Evolutionary conservation across 1,284 basidiomycete genomes (phyloP), one percentile per base, ranked within the genome.

Genomic region (Coniophora puteana): DNA sequence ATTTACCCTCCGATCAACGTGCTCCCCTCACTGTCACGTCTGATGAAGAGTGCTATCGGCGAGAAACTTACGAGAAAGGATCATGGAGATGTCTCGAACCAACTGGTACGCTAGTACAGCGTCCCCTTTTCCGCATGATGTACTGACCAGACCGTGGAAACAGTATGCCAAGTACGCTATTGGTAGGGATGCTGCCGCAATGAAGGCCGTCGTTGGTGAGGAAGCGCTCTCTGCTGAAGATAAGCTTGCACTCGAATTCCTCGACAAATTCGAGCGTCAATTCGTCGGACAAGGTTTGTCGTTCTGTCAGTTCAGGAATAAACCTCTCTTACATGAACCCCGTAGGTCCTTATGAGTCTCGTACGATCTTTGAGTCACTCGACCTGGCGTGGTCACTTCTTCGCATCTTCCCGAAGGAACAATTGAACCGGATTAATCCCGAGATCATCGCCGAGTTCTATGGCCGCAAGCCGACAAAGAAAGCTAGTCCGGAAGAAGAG

Each of bases 1-100:
- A 95, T 99, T 65, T 99, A 98, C 72, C 96, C 96, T 31, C 96
- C 96, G 36, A 99, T 99, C 78, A 99, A 99, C 71, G 96, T 99
- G 48, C 77, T 99, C 33, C 96, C 96, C 40, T 99, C 96, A 47
- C 76, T 99, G 53, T 98, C 95, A 55, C 93, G 96, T 69, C 72
- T 99, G 61, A 99, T 99, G 96, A 99, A 99, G 83, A 92, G 87
- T 53, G 96, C 96, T 51, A 98, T 99, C 63, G 96, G 96, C 49
- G 95, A 97, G 66, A 85, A 92, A 68, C 75, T 98, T 58, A 99
- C 96, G 40, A 83, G 96, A 60, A 96, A 93, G 67, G 96, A 99
- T 68, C 96, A 99, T 65, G 88, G 92, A 58, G 96, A 99, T 68
- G 96, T 99, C 27, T 99, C 95, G 12, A 97, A 97, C 71, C 93